Conservation (phyloP, 257 asterid species). For the Solanum sitiens region DNA sequence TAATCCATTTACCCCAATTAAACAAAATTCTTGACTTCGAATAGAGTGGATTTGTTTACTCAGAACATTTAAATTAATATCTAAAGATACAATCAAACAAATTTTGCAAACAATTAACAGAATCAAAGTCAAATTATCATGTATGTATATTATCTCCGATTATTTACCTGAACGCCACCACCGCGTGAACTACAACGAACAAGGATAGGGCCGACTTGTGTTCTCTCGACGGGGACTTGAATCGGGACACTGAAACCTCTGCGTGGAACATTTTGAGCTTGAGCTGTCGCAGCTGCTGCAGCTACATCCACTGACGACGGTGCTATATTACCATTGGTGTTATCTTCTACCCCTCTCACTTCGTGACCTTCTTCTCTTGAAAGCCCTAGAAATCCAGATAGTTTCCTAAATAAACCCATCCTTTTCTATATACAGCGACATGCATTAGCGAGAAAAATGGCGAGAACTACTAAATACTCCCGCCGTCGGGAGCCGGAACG, state of each 20-base stretch:
- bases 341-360: constrained; percentile 13
- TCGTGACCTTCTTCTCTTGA: constrained; percentile 41
- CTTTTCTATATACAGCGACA: background rate
- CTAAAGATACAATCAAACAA: background rate
- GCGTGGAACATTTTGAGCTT: constrained; percentile 41
- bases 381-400: constrained; percentile 54
- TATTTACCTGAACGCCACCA: constrained; percentile 78
- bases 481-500: background rate
- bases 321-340: constrained; percentile 15
- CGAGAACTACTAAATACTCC: background rate
- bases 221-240: constrained; percentile 54
- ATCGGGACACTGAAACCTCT: constrained; percentile 77
- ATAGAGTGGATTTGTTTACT: background rate
- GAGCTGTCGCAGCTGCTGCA: constrained; percentile 17
- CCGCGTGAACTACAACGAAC: constrained; percentile 50
- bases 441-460: background rate
- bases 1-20: background rate
- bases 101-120: background rate
- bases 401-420: constrained; percentile 50
- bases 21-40: background rate
- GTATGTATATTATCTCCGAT: background rate
- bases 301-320: constrained; percentile 5
- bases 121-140: background rate
- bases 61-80: background rate
- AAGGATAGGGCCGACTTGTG: constrained; percentile 46